Conservation (phyloP, 192 early-diverging fungal genomes). For the Helicostylum pulchrum region DNA sequence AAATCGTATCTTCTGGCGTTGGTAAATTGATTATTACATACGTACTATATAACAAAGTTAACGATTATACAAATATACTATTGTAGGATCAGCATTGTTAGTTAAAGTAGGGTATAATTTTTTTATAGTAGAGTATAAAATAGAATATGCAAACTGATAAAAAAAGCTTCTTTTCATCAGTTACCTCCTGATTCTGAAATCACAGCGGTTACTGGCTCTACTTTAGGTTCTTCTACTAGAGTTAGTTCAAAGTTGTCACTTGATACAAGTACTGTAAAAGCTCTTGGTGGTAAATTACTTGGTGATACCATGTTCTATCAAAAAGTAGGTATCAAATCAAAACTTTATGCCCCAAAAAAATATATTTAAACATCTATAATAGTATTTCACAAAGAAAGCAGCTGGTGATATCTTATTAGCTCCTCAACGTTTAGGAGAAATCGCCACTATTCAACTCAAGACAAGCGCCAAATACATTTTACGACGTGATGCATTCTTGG, state of each 20-base stretch:
- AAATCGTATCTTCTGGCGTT: conserved; percentile 49
- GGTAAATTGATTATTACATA: conserved; percentile 16
- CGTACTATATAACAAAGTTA: no score
- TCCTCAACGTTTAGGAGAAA: conserved; percentile 59
- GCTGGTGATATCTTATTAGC: conserved; percentile 68
- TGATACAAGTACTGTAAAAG: conserved; percentile 31
- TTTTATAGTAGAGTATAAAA: no score
- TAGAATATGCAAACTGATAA: not conserved
- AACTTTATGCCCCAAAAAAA: not conserved
- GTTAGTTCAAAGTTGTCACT: conserved; percentile 31
- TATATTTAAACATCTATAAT: not conserved
- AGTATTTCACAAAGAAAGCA: conserved; percentile 53
- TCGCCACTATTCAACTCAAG: conserved; percentile 57
- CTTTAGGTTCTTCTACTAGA: conserved; percentile 48
- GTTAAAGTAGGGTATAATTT: conserved; percentile 25
- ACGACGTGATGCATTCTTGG: conserved; percentile 60
- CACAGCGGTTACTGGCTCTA: conserved; percentile 49
- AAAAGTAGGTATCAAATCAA: conserved; percentile 29
- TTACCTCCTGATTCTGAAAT: conserved; percentile 54
- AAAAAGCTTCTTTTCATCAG: conserved; percentile 28
- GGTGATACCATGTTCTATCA: conserved; percentile 40
- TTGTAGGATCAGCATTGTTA: conserved; percentile 30
- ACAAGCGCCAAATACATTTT: conserved; percentile 58
- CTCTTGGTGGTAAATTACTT: conserved; percentile 26
- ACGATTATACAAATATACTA: no score